Conservation (phyloP, 768 basidiomycete species). For the Boletus rex-veris region DNA sequence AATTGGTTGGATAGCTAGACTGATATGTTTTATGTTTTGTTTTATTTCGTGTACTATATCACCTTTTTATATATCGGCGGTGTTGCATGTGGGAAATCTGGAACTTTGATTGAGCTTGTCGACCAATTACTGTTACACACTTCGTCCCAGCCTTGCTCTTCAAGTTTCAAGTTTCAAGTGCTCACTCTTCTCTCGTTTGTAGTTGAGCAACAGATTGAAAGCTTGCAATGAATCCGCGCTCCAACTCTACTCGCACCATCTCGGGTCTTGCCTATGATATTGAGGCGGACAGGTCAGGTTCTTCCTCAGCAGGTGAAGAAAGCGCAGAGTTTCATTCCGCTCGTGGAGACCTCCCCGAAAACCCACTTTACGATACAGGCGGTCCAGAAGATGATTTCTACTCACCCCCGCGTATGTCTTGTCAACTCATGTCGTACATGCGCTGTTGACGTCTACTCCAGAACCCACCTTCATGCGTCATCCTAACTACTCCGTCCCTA, state of each 20-base stretch:
- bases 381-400: conserved; percentile 18
- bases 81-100: conserved; percentile 15
- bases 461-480: conserved; percentile 39
- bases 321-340: conserved; percentile 1
- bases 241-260: conserved; percentile 16
- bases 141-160: neutral
- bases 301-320: conserved; percentile 2
- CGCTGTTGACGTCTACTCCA: conserved; percentile 11
- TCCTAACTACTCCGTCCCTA: conserved; percentile 47
- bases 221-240: neutral
- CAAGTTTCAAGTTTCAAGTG: neutral
- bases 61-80: neutral
- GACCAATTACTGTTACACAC: neutral
- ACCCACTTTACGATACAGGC: conserved; percentile 2
- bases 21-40: neutral
- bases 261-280: conserved; percentile 30
- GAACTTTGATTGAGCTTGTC: neutral
- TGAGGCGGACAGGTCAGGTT: conserved; percentile 5
- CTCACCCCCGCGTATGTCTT: conserved; percentile 20
- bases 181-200: neutral
- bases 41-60: neutral
- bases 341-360: neutral
- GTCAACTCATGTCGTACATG: neutral
- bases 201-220: neutral
- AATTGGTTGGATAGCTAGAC: conserved; percentile 10